Evolutionary conservation across 78 protist species (phyloP).

Genomic region (Emiliania huxleyi): DNA sequence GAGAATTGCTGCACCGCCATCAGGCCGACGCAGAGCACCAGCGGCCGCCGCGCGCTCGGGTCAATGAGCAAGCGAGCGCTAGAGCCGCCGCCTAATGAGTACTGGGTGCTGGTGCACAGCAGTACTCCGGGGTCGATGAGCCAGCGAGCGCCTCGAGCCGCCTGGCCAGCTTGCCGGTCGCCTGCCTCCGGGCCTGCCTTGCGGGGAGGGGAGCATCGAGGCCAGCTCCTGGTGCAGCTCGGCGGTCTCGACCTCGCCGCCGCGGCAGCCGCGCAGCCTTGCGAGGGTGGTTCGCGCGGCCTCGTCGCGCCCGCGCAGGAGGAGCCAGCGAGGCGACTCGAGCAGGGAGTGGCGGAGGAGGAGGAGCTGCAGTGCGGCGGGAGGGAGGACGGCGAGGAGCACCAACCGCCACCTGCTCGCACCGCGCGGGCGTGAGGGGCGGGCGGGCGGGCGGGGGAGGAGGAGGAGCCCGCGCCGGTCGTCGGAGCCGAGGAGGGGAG

Average conservation of each 20-base stretch:
- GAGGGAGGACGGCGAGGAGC: neutral
- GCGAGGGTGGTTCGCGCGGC: neutral
- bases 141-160: too few relatives aligned
- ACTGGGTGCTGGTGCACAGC: too few relatives aligned
- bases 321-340: slow-evolving; percentile 30
- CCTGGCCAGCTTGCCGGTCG: too few relatives aligned
- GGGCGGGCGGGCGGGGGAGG: neutral
- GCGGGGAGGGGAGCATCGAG: neutral
- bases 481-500: neutral
- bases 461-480: too few relatives aligned
- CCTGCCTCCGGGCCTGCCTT: too few relatives aligned
- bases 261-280: neutral
- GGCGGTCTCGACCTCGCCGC: neutral
- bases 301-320: neutral
- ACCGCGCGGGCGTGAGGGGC: neutral
- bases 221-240: neutral
- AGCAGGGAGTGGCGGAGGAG: neutral
- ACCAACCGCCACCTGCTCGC: neutral
- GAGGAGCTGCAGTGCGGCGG: neutral
- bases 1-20: neutral
- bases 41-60: neutral
- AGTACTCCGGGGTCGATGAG: too few relatives aligned
- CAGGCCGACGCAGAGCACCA: neutral
- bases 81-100: too few relatives aligned
- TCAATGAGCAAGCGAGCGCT: neutral